These are phyloP conservation scores for Solanum sitiens DNA, from an alignment of 257 asterid species.

Conservation along the genomic window DNA sequence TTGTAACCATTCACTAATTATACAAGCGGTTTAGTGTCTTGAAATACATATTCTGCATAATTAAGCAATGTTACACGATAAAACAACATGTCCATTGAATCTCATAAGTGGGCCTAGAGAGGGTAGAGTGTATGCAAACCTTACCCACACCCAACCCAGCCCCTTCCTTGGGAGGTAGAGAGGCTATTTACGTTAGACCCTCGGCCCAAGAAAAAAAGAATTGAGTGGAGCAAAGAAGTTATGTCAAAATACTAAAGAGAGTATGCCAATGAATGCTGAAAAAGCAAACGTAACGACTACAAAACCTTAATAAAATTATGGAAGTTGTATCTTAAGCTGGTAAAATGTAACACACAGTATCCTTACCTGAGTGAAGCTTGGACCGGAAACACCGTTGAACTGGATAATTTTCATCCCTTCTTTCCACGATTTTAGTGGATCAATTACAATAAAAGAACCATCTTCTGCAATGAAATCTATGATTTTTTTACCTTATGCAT, in stretches of 20 bases:
- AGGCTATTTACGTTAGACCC: too few relatives aligned
- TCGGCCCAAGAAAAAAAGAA: too few relatives aligned
- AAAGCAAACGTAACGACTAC: too few relatives aligned
- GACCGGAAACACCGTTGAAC: conserved; percentile 66
- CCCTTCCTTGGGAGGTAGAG: too few relatives aligned
- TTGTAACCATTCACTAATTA: conserved; percentile 85
- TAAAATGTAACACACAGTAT: neutral
- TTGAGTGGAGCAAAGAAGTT: too few relatives aligned
- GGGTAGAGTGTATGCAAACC: neutral
- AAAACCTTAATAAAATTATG: neutral
- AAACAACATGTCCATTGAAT: neutral
- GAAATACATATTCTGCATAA: conserved; percentile 61
- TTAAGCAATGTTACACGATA: neutral
- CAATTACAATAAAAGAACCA: conserved; percentile 55
- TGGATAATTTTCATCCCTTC: conserved; percentile 62
- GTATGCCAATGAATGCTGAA: too few relatives aligned
- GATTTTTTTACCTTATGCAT: conserved; percentile 22
- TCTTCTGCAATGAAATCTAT: conserved; percentile 64
- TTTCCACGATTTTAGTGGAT: conserved; percentile 48
- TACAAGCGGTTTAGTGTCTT: conserved; percentile 55
- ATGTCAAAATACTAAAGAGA: too few relatives aligned
- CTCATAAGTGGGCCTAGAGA: neutral
- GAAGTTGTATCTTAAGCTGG: neutral
- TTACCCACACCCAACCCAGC: neutral
- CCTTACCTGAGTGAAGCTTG: conserved; percentile 67